Evolutionary conservation across 768 basidiomycete species (phyloP).

Genomic region (Termitomyces sp.): DNA sequence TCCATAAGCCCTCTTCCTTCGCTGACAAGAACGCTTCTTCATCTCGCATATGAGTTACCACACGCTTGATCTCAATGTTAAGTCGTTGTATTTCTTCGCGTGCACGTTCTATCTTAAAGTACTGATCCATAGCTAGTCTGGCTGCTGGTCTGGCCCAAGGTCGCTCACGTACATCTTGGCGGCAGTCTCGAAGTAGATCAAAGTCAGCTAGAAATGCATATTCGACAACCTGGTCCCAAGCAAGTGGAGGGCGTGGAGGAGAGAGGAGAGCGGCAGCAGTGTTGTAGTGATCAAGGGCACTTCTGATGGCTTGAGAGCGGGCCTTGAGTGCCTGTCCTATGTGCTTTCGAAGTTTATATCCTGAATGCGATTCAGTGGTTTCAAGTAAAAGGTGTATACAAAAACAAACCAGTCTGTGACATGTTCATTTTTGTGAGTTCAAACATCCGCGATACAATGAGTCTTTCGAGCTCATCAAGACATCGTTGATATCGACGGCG

Average conservation of each 20-base stretch:
- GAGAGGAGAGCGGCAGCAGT: too few species aligned
- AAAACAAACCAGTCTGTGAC: too few species aligned
- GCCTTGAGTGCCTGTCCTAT: too few species aligned
- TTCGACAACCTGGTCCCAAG: too few species aligned
- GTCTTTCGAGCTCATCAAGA: not conserved
- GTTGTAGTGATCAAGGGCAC: too few species aligned
- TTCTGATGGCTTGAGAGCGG: too few species aligned
- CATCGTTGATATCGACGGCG: not conserved
- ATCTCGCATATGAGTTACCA: slow-evolving; percentile 1
- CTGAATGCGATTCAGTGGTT: too few species aligned
- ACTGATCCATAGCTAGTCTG: not conserved
- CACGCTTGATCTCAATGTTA: not conserved
- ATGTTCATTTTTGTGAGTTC: not conserved
- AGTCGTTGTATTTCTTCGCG: not conserved
- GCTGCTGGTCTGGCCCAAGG: not conserved
- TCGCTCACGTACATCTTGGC: not conserved
- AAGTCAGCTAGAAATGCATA: not conserved
- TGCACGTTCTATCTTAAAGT: not conserved
- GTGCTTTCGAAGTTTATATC: too few species aligned
- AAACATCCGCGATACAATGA: not conserved
- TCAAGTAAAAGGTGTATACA: too few species aligned
- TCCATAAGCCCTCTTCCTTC: not conserved
- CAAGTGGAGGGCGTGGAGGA: too few species aligned
- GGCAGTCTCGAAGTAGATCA: not conserved
- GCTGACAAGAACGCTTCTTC: not conserved